Evolutionary conservation across 192 early-diverging fungal species (phyloP), one percentile per base, ranked within the genome.

Genomic region (Coemansia interrupta): DNA sequence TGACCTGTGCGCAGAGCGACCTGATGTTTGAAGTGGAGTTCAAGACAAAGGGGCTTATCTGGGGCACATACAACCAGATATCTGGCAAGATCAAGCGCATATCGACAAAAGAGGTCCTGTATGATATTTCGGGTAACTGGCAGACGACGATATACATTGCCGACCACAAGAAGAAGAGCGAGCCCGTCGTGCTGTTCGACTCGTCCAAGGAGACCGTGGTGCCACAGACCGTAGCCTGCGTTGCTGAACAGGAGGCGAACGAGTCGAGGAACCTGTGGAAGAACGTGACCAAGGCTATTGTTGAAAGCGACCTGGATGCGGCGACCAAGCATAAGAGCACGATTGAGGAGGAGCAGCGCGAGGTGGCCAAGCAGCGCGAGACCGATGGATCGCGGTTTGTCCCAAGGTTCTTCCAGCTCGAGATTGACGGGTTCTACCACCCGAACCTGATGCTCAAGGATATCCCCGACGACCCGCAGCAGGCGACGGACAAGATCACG

Each of bases 71-170:
- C 65, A 91, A 93, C 56, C 83, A 79, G 26, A 83, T 96, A n/a
- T 52, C 72, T 9, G 94, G 91, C 66, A 90, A 90, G 43, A 92
- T 96, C 70, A 88, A 86, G 54, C 81, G 80, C 51, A 84, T 84
- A 36, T 85, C 87, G 5, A 86, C 89, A n/a, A 83, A 82, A 8
- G 87, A 95, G 63, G 69, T 64, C 0, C 72, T 96, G 32, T 90
- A 87, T 58, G 89, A 88, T n/a, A 85, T 96, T 50, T 77, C 77
- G n/a, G 95, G 95, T 24, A 88, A 89, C 61, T 98, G 95, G 95
- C 85, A 89, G 17, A 86, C 87, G 17, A 72, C 80, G 24, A 85
- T 92, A 28, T 65, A 66, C 49, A 73, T 80, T 18, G 54, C 61
- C 29, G 61, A 68, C 39, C 28, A 24, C 15, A 65, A 49, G 43